Conservation (phyloP, 352 stramenopile genomes). For the Phytophthora melonis region DNA sequence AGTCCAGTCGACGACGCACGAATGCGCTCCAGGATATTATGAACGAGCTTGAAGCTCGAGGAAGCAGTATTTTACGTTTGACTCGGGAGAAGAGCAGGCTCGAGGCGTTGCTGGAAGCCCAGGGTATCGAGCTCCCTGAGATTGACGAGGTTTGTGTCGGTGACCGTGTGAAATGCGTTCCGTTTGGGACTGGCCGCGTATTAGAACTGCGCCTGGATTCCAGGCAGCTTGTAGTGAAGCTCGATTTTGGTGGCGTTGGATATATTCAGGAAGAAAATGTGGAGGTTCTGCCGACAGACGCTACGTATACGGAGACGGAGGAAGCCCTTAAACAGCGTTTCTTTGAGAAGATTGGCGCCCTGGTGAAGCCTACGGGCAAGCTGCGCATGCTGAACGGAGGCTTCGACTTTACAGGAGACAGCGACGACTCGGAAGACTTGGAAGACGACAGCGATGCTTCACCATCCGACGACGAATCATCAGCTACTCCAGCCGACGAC, state of each 20-base stretch:
- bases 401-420: conserved; percentile 30
- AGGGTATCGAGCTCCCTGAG: conserved; percentile 56
- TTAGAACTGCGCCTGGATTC: conserved; percentile 47
- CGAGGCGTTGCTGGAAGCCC: conserved; percentile 54
- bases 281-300: conserved; percentile 61
- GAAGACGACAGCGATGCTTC: conserved; percentile 40
- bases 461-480: conserved; percentile 44
- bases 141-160: conserved; percentile 73
- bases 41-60: conserved; percentile 75
- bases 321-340: conserved; percentile 66
- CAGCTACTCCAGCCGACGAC: conserved; percentile 29
- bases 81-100: conserved; percentile 75
- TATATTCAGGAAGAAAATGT: conserved; percentile 72
- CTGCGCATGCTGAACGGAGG: conserved; percentile 44
- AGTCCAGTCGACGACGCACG: conserved; percentile 74
- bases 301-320: conserved; percentile 63
- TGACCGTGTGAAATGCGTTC: conserved; percentile 56
- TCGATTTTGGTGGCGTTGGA: conserved; percentile 52
- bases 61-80: conserved; percentile 59
- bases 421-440: conserved; percentile 49
- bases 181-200: conserved; percentile 59
- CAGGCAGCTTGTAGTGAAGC: conserved; percentile 54
- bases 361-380: conserved; percentile 63
- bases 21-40: conserved; percentile 85
- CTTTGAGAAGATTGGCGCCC: conserved; percentile 75